Base-by-base conservation (phyloP, 78 protist species). In the Paulinella micropora region DNA sequence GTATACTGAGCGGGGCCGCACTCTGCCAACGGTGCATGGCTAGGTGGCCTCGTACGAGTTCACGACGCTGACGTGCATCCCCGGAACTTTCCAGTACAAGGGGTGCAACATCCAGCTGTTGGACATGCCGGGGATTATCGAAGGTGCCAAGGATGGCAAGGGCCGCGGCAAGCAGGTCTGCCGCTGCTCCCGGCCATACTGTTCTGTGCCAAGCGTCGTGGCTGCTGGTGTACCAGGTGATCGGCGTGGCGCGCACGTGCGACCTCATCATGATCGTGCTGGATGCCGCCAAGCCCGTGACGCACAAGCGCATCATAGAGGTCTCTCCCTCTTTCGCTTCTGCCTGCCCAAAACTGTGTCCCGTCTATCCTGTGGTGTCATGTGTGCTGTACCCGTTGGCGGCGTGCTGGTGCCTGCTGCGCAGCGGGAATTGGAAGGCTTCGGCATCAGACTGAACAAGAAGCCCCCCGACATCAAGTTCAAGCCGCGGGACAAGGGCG, bases 11-110 rank as follows among this genome's bases (percentile, higher is more conserved):
- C n/a, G n/a, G n/a, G 79, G 29, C 31, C 79, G 1, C n/a, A n/a
- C n/a, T n/a, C n/a, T n/a, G n/a, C n/a, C n/a, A n/a, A n/a, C n/a
- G n/a, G 0, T 0, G 86, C 1, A 6, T 85, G 37, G 82, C 36
- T 0, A 92, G 79, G 98, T 94, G 26, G 99, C 99, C 0, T 86
- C 95, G 29, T 97, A 97, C 89, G 99, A 97, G 93, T 98, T 98
- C 94, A 98, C 99, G 23, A 98, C 99, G 32, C 95, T 98, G 41
- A 97, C 99, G 0, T 96, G 99, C 91, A 91, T 98, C 98, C 99
- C 39, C 96, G 99, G 86, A 34, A 81, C 35, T n/a, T 88, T 79
- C 79, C 6, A 77, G 39, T 93, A 95, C 93, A 94, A 95, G 39
- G 99, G 99, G 37, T 96, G 99, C 34, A 92, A 95, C 87, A 88